These are phyloP conservation scores for Boletales sp. DNA, from an alignment of 768 basidiomycete genomes.

Conservation along the genomic window DNA sequence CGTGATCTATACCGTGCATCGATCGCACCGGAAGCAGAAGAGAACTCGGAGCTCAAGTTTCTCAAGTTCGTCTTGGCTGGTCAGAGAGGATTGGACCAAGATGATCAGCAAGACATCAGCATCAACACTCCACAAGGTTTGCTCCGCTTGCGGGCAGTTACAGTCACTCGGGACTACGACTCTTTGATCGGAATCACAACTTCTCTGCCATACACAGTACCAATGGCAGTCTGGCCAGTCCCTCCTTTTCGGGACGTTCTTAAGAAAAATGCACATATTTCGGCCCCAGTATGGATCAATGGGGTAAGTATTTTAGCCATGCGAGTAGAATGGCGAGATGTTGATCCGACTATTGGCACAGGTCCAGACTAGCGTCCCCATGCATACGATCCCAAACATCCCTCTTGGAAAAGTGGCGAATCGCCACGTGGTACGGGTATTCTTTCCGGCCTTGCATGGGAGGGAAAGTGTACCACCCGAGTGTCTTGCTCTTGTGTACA, in stretches of 20 bases:
- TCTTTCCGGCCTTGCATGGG: too few relatives aligned
- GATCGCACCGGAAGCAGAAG: too few relatives aligned
- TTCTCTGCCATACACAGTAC: background rate
- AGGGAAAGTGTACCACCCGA: too few relatives aligned
- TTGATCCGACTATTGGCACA: background rate
- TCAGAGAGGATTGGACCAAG: background rate
- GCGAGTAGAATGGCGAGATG: background rate
- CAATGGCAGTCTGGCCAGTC: background rate
- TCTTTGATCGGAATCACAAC: slow-evolving; percentile 4
- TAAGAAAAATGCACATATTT: background rate
- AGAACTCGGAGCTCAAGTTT: background rate
- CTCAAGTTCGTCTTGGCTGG: slow-evolving; percentile 6
- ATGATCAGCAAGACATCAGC: background rate
- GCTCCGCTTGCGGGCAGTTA: background rate
- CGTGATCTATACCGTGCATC: background rate
- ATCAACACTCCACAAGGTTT: background rate
- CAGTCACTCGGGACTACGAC: background rate
- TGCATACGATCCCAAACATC: background rate
- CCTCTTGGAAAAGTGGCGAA: background rate
- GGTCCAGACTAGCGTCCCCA: background rate
- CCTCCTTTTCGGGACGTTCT: background rate
- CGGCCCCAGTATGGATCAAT: background rate
- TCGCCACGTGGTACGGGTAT: too few relatives aligned
- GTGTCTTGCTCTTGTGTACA: too few relatives aligned
- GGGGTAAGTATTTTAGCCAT: background rate